phyloP scores from a whole-genome alignment of 306 rosid genomes.

The Prunus dulcis region DNA sequence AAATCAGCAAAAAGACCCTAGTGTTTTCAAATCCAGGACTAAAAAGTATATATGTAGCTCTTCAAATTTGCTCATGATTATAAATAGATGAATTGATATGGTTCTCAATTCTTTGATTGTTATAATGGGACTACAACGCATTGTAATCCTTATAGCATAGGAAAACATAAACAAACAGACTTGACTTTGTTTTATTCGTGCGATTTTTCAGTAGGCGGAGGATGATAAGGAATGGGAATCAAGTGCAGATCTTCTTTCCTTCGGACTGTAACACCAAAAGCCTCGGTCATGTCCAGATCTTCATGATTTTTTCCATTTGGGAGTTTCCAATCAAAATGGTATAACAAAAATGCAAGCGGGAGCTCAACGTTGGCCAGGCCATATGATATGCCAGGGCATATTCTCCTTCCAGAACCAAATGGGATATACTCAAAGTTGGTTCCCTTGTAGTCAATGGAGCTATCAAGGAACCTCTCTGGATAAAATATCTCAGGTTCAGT shows the following conservation, averaged over 20 bases:
- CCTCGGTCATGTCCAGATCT: slow-evolving; percentile 1
- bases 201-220: neutral
- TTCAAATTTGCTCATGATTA: neutral
- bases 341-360: too few relatives aligned
- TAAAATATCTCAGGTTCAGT: neutral
- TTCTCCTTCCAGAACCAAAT: neutral
- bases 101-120: neutral
- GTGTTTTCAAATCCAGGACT: neutral
- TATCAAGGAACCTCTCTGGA: neutral
- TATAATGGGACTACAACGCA: neutral
- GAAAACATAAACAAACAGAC: too few relatives aligned
- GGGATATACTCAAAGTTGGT: neutral
- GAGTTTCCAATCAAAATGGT: neutral
- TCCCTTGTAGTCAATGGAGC: neutral
- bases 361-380: too few relatives aligned
- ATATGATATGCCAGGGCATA: too few relatives aligned
- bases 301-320: neutral
- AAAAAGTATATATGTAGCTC: neutral
- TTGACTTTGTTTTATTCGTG: too few relatives aligned
- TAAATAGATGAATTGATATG: neutral
- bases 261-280: neutral
- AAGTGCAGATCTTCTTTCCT: neutral
- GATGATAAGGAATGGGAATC: neutral
- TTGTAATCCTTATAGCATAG: neutral
- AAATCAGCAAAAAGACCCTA: neutral